Evolutionary conservation across 257 asterid genomes (phyloP), one percentile per base, ranked within the genome.

Genomic region (Primulina huaijiensis): DNA sequence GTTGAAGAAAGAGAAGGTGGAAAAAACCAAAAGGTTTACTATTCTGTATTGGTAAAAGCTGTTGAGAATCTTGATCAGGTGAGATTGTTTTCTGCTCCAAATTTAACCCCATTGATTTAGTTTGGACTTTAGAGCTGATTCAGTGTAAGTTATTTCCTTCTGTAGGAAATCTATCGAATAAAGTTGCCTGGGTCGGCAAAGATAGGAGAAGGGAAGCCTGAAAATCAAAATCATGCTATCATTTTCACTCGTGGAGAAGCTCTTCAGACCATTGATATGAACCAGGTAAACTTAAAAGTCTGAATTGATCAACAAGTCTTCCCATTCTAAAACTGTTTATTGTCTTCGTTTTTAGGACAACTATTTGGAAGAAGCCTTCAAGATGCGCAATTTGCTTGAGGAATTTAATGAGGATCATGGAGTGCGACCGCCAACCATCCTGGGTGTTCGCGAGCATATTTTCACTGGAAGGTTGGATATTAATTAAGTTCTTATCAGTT

Each of bases 1-100:
- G 95, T 90, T 57, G 99, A 94, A 83, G 99, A 90, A 87, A 84
- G 87, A 79, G 92, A 84, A 67, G 90, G 90, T 69, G 97, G 92
- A 64, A 86, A 84, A 82, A 86, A 68, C 53, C 91, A 82, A 73
- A 90, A 85, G 77, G 97, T 89, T 30, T 94, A 83, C 79, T 94
- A 94, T 78, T 94, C 97, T 37, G 99, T 94, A 57, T 82, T 94
- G 82, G 82, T 94, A 56, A 94, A 91, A 88, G 99, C 99, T 33
- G 96, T 88, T 53, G 97, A 91, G 73, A 90, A 94, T 84, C 99
- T 90, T 76, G 99, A 94, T 82, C 99, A 94, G 96, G 99, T 87
- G 79, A 69, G 61, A 71, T 77, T 74, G 16, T 56, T 33, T 65
- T 66, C 79, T 55, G 21, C 16, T 71, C 30, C 46, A 63, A 23